These are phyloP conservation scores for Agastache rugosa DNA, from an alignment of 257 asterid species.

Conservation along the genomic window DNA sequence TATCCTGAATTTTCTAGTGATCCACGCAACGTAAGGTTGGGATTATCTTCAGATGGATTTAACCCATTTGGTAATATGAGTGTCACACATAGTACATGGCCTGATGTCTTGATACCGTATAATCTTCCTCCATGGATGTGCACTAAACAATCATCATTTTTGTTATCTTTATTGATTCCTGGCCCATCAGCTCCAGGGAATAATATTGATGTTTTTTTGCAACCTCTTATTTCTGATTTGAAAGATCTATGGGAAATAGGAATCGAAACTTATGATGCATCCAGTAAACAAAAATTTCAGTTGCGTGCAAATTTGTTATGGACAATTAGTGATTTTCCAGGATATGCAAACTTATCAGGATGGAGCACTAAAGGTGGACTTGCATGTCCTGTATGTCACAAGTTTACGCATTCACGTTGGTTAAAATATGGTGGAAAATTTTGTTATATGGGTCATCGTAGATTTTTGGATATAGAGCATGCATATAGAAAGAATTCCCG, in stretches of 20 bases:
- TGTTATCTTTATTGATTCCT: neutral
- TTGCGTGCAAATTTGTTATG: slow-evolving; percentile 8
- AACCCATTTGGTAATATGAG: slow-evolving; percentile 5
- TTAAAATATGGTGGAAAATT: neutral
- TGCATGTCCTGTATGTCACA: neutral
- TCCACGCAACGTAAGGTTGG: neutral
- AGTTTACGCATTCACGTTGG: neutral
- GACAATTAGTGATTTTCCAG: slow-evolving; percentile 16
- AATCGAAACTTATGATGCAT: slow-evolving; percentile 18
- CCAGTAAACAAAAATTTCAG: neutral
- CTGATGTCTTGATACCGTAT: neutral
- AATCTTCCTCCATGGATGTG: slow-evolving; percentile 8
- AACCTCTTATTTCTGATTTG: slow-evolving; percentile 2
- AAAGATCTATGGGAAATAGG: slow-evolving; percentile 1
- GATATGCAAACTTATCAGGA: neutral
- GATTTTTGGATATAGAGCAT: neutral
- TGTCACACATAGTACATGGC: neutral
- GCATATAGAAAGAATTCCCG: neutral
- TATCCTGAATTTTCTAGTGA: slow-evolving; percentile 17
- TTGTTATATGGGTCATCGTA: slow-evolving; percentile 8
- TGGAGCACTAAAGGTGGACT: neutral
- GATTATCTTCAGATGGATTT: neutral
- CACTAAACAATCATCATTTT: neutral
- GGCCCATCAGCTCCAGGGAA: slow-evolving; percentile 2
- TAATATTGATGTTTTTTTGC: slow-evolving; percentile 5